Base-by-base conservation (phyloP, 164 flowering plant species). In the Nymphaea colorata region DNA sequence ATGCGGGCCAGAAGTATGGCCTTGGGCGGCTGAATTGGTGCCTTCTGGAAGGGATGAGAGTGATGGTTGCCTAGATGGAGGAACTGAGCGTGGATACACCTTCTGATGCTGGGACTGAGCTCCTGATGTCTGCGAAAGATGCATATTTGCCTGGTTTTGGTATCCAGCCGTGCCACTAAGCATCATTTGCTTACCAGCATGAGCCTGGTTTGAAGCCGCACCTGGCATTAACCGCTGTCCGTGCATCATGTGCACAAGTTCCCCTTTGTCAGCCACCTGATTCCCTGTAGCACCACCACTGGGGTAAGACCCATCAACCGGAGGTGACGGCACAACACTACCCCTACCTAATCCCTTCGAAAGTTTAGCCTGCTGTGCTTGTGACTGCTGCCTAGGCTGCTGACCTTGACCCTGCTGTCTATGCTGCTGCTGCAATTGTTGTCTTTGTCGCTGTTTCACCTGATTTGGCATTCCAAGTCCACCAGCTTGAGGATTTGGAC, bases 281-380 rank as follows among this genome's bases (percentile, higher is more conserved):
- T 74, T 80, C 61, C 82, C 87, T 36, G 82, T 72, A 68, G 75
- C 42, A 16, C 82, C 76, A 61, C 94, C 90, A 80, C 86, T 87
- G 44, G 78, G 68, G 69, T 79, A 79, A 55, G 87, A 75, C 47
- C 83, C 74, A 65, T 89, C 98, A 66, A 73, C 61, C 11, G 87
- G 93, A 74, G 83, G 90, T 74, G 79, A 74, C 70, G 80, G 45
- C 76, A 78, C 41, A 42, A 53, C 72, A 73, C 72, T 83, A 51
- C 86, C 91, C 74, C 91, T 85, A 42, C 89, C 91, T 65, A 77
- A 74, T 71, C 93, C 96, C 72, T 91, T 89, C 66, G 79, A 41
- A 61, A 79, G 67, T 73, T 91, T 91, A 75, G 85, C 80, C 71
- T 81, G 93, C 75, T 83, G 94, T 66, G 87, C 62, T 55, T 80